Evolutionary conservation across 1,139 yeast genomes (phyloP), one percentile per base, ranked within the genome.

Genomic region (Kodamaea fungicola): DNA sequence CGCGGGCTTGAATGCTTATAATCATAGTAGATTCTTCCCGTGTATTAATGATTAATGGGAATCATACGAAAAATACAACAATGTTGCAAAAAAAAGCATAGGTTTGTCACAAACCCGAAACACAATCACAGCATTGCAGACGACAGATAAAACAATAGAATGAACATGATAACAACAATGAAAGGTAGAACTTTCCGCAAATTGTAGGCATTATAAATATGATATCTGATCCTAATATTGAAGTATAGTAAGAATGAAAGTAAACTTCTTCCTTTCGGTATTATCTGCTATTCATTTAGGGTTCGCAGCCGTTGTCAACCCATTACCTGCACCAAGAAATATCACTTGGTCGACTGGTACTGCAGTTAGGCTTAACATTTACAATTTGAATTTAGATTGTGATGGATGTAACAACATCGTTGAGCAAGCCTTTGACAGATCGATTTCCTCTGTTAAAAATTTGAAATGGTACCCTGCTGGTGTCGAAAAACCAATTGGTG

Each of bases 381-480:
- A 33, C 8, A 9, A 30, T n/a, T 34, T 45, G 22, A 25, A 29
- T 6, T 34, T 49, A 13, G 22, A 30, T 13, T 30, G 35, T 4
- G 32, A 39, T 7, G 33, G 37, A 10, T 16, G 36, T 12, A 41
- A 35, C 29, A 22, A 10, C 3, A 32, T 42, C 9, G 45, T 61
- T 9, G 30, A 33, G 8, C 42, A 43, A 4, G 61, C 59, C 8
- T 57, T 59, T 32, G 31, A 46, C 10, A 43, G 57, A 28, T 45
- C 50, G 22, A 26, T 52, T 3, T 28, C 39, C 1, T 47, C 57
- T 1, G 37, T 61, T 9, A 32, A 37, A 9, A 29, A 42, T 2
- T 37, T 54, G 22, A 51, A 54, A 41, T 63, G 66, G 64, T 47
- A 42, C 33, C 66, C 66, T 6, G 52, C 51, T n/a, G 61, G 61